Conservation (phyloP, 2,329 filamentous ascomycete species). For the Tolypocladium paradoxum region DNA sequence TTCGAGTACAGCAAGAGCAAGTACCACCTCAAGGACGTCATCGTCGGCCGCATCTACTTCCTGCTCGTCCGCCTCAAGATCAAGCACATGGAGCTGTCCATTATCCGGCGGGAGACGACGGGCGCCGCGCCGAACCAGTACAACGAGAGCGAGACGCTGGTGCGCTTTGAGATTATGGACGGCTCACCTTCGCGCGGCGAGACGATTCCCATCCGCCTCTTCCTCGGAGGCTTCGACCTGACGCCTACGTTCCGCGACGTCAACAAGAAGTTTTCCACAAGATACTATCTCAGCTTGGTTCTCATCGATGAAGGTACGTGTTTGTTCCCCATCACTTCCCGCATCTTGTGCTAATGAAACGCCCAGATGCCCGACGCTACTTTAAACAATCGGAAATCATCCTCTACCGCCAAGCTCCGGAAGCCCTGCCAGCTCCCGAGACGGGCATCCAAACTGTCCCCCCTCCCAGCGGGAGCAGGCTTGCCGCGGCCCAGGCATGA, state of each 20-base stretch:
- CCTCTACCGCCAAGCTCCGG: conserved; percentile 72
- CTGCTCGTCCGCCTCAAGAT: conserved; percentile 95
- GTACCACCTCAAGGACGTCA: conserved; percentile 98
- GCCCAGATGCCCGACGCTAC: conserved; percentile 79
- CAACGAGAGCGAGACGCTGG: conserved; percentile 96
- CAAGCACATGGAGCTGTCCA: conserved; percentile 98
- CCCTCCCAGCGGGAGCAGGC: conserved; percentile 33
- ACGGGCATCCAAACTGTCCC: conserved; percentile 30
- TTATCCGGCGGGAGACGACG: conserved; percentile 93
- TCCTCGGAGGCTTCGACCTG: conserved; percentile 93
- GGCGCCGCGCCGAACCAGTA: conserved; percentile 97
- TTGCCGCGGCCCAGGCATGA: conserved; percentile 25
- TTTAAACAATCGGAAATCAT: conserved; percentile 99
- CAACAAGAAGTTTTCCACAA: conserved; percentile 98
- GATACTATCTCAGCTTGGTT: conserved; percentile 94
- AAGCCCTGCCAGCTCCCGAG: conserved; percentile 26
- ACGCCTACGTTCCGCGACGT: conserved; percentile 98
- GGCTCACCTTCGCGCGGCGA: conserved; percentile 90
- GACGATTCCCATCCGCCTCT: conserved; percentile 93
- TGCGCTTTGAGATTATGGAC: conserved; percentile 99
- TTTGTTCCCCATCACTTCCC: background rate
- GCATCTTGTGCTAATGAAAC: conserved; percentile 7
- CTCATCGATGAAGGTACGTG: conserved; percentile 80
- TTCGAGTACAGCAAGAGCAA: conserved; percentile 99
- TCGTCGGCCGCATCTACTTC: conserved; percentile 98